phyloP scores from a whole-genome alignment of 2,329 filamentous ascomycete genomes.

The Sphaerulina populicola region DNA sequence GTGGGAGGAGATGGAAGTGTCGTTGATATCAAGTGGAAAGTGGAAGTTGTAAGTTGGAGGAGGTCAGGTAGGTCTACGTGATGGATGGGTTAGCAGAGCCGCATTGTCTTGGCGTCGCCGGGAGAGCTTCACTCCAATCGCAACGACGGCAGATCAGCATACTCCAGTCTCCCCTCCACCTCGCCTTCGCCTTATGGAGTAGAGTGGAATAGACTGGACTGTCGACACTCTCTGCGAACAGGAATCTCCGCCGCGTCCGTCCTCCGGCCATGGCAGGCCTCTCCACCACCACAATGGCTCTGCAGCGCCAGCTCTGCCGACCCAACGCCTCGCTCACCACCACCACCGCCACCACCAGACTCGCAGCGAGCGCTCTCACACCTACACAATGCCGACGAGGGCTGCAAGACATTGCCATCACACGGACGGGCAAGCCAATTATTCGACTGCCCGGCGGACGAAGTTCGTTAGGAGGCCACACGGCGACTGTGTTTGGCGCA shows the following conservation, averaged over 20 bases:
- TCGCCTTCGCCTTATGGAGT: constrained; percentile 11
- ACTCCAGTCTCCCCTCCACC: background rate
- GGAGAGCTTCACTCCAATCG: constrained; percentile 9
- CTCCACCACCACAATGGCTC: constrained; percentile 27
- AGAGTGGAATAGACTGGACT: constrained; percentile 5
- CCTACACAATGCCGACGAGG: constrained; percentile 31
- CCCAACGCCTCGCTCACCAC: constrained; percentile 22
- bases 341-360: constrained; percentile 18
- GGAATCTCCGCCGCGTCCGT: constrained; percentile 8
- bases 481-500: constrained; percentile 94
- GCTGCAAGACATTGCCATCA: constrained; percentile 80
- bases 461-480: constrained; percentile 60
- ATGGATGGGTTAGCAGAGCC: constrained; percentile 1
- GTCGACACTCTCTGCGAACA: background rate
- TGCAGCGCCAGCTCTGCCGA: constrained; percentile 31
- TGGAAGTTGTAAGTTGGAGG: no score
- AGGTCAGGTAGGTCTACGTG: background rate
- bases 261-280: constrained; percentile 29
- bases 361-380: constrained; percentile 22
- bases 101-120: constrained; percentile 3
- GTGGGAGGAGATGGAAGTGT: background rate
- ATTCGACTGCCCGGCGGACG: constrained; percentile 81
- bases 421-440: constrained; percentile 91
- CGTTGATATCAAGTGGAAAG: background rate
- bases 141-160: constrained; percentile 1